A percentile compares a stretch with the other conserved stretches of the same genome.
These are phyloP conservation scores for Sonneratia alba DNA, from an alignment of 345 rosid species.

Conservation along the genomic window DNA sequence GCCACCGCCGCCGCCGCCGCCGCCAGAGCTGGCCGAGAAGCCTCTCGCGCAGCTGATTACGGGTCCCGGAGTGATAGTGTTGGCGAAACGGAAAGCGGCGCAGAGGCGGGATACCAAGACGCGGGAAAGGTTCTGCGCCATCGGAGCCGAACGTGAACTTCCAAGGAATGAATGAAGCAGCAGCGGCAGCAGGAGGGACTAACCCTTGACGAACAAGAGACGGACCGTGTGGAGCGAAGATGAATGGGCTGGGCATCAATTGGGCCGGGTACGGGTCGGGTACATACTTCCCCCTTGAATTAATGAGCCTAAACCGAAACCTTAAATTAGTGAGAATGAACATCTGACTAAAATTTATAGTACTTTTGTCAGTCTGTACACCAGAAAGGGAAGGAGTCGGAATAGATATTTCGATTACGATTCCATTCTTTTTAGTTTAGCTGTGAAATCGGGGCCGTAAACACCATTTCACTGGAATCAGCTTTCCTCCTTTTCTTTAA, in stretches of 20 bases:
- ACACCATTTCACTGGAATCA: no score
- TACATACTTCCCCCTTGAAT: no score
- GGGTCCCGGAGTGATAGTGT: slow-evolving; percentile 13
- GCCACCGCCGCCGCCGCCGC: slow-evolving; percentile 32
- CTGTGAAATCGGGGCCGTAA: no score
- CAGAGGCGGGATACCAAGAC: slow-evolving; percentile 32
- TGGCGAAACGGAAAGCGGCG: slow-evolving; percentile 22
- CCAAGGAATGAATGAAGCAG: background rate
- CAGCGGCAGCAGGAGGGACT: no score
- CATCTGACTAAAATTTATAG: no score
- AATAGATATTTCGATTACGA: no score
- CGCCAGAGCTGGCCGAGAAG: slow-evolving; percentile 33
- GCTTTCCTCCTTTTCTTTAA: no score
- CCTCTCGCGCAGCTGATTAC: slow-evolving; percentile 10
- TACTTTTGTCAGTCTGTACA: no score
- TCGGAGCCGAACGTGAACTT: background rate
- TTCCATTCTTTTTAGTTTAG: no score
- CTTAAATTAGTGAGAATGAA: no score
- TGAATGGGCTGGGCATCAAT: background rate
- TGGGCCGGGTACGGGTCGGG: background rate
- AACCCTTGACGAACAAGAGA: background rate
- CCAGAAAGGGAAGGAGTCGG: no score
- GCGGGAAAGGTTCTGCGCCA: slow-evolving; percentile 34
- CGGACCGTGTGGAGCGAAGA: background rate
- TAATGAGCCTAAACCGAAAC: no score